phyloP scores from a whole-genome alignment of 441 rosid genomes.

The Populus hybrid region DNA sequence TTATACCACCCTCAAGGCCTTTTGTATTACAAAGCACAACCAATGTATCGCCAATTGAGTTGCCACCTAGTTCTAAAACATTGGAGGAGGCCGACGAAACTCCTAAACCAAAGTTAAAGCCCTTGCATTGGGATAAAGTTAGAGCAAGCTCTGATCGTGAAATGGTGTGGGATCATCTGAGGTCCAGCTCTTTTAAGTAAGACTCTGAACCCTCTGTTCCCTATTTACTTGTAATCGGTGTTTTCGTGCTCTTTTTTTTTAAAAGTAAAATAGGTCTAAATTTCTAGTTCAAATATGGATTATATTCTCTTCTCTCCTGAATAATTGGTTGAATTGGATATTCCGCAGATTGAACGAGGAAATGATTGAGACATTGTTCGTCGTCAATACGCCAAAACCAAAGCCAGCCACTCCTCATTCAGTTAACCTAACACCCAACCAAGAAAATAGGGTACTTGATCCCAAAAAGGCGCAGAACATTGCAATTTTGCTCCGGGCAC shows the following conservation, averaged over 20 bases:
- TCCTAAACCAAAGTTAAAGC: slow-evolving; percentile 81
- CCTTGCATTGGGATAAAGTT: slow-evolving; percentile 98
- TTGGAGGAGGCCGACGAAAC: slow-evolving; percentile 47
- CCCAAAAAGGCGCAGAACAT: slow-evolving; percentile 92
- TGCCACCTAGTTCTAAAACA: slow-evolving; percentile 35
- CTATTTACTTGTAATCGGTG: neutral
- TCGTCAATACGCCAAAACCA: slow-evolving; percentile 58
- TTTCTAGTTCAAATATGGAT: neutral
- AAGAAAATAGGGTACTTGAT: slow-evolving; percentile 79
- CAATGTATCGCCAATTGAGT: slow-evolving; percentile 42
- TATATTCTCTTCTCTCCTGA: slow-evolving; percentile 3
- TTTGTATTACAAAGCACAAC: slow-evolving; percentile 55
- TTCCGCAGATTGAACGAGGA: slow-evolving; percentile 91
- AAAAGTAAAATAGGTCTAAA: neutral
- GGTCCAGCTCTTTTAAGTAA: slow-evolving; percentile 91
- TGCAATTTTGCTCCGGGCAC: slow-evolving; percentile 78
- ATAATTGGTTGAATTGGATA: slow-evolving; percentile 4
- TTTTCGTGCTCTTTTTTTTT: neutral
- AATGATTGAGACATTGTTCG: slow-evolving; percentile 92
- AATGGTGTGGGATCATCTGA: slow-evolving; percentile 99
- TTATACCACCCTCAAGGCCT: slow-evolving; percentile 77
- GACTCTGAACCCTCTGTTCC: slow-evolving; percentile 19
- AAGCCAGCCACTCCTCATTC: slow-evolving; percentile 52
- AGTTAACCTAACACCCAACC: slow-evolving; percentile 48
- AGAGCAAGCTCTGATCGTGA: slow-evolving; percentile 98